Evolutionary conservation across 1,139 yeast genomes (phyloP), one percentile per base, ranked within the genome.

Genomic region (Geotrichum restrictum): DNA sequence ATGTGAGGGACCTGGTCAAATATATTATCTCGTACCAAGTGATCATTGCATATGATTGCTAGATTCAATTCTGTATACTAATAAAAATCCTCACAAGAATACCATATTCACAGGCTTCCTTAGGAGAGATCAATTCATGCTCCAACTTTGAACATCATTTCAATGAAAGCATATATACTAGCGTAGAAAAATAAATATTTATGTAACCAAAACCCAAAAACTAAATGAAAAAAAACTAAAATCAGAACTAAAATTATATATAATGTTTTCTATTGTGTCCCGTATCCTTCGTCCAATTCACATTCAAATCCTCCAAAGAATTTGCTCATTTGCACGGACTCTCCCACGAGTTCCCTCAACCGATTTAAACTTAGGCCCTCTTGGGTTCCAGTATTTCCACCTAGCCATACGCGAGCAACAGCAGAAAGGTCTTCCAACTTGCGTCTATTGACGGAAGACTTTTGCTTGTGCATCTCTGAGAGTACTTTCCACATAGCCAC

Each of bases 381-480:
- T 7, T 55, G 53, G 27, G 67, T 69, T n/a, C 69, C 71, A 31
- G 59, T 60, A 34, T 66, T 68, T 33, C 70, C 64, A 27, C 73
- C 73, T 36, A 69, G 61, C 72, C 73, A 69, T 27, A 69, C 58
- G 24, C 73, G 64, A 16, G 67, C 67, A 14, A 57, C 56, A 2
- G 65, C 66, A 8, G 69, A 60, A 42, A 64, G 55, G 22, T 52
- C 54, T 44, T 52, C 55, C 21, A 54, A 51, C 42, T 53, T 52
- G 45, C 49, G 37, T 27, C 51, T 34, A 22, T 42, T 43, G 34
- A 34, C 46, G 3, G 49, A 29, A 33, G 37, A 45, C 52, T 48
- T 48, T 16, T 57, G 46, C 31, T 52, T 53, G 32, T 56, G 51
- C 39, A 59, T 54, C 38, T 56, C 54, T 6, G 38, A 24, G 36